A percentile compares a stretch with the other conserved stretches of the same genome.
Evolutionary conservation across 768 basidiomycete genomes (phyloP).

Genomic region (Daedaleopsis nitida): DNA sequence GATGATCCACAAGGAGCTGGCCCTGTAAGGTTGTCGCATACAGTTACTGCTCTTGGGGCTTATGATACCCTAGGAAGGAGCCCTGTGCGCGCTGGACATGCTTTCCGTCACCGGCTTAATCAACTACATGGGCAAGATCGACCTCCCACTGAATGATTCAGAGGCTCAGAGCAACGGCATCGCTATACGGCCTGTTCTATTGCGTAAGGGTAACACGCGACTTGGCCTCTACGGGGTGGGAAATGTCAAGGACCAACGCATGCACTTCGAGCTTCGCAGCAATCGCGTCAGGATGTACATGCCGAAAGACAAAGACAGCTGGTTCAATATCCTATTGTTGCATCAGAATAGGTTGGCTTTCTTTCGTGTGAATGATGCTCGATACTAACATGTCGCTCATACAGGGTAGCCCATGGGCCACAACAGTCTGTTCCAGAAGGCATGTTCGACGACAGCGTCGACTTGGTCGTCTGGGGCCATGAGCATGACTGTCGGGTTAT

Average conservation of each 20-base stretch:
- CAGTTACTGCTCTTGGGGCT: background rate
- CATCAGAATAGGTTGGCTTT: constrained; percentile 78
- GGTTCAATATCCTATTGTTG: constrained; percentile 93
- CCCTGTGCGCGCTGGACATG: constrained; percentile 92
- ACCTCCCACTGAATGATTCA: constrained; percentile 75
- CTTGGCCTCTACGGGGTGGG: constrained; percentile 96
- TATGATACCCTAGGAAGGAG: constrained; percentile 69
- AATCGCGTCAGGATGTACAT: constrained; percentile 96
- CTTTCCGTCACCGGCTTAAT: constrained; percentile 91
- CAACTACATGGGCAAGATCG: constrained; percentile 98
- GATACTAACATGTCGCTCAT: background rate
- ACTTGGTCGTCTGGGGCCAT: constrained; percentile 97
- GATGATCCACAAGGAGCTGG: constrained; percentile 98
- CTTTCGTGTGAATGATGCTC: background rate
- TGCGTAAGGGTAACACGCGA: constrained; percentile 82
- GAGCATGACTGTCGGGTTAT: constrained; percentile 96
- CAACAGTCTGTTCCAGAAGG: constrained; percentile 95
- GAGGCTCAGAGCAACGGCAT: constrained; percentile 74
- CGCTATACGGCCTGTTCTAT: constrained; percentile 84
- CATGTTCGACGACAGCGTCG: constrained; percentile 94
- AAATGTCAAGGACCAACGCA: constrained; percentile 93
- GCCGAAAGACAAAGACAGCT: constrained; percentile 86
- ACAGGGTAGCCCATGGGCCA: constrained; percentile 90
- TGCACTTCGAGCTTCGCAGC: constrained; percentile 94
- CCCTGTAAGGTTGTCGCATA: constrained; percentile 46